These are phyloP conservation scores for Mycena crocata DNA, from an alignment of 768 basidiomycete genomes.

Conservation along the genomic window DNA sequence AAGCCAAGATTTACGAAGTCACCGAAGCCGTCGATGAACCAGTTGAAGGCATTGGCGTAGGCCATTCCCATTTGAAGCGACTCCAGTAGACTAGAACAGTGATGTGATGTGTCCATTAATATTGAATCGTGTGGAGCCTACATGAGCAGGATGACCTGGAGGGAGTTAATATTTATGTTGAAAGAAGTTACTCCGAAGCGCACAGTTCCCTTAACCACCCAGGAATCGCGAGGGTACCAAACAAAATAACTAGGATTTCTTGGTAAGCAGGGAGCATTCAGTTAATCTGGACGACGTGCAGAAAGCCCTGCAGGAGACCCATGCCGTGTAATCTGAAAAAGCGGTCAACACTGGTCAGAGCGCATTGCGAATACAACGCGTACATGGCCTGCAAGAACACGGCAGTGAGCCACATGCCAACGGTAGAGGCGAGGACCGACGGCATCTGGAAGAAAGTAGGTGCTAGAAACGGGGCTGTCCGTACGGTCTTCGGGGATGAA, in stretches of 20 bases:
- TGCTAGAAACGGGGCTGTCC: too few species aligned
- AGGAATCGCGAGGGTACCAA: slow-evolving; percentile 17
- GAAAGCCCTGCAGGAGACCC: slow-evolving; percentile 18
- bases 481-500: too few species aligned
- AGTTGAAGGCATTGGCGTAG: slow-evolving; percentile 14
- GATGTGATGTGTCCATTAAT: too few species aligned
- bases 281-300: neutral
- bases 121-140: neutral
- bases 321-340: slow-evolving; percentile 17
- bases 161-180: neutral
- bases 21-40: slow-evolving; percentile 20
- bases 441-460: too few species aligned
- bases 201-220: slow-evolving; percentile 14
- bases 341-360: too few species aligned
- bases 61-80: slow-evolving; percentile 10
- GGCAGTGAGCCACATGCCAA: too few species aligned
- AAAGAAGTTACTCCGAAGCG: neutral
- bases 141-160: neutral
- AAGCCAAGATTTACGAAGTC: slow-evolving; percentile 13
- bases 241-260: slow-evolving; percentile 2
- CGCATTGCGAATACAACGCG: too few species aligned
- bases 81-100: slow-evolving; percentile 12
- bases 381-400: too few species aligned
- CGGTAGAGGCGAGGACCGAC: too few species aligned
- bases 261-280: neutral